These are phyloP conservation scores for Hypoxylon lienhwacheense DNA, from an alignment of 495 filamentous ascomycete species.

Conservation along the genomic window DNA sequence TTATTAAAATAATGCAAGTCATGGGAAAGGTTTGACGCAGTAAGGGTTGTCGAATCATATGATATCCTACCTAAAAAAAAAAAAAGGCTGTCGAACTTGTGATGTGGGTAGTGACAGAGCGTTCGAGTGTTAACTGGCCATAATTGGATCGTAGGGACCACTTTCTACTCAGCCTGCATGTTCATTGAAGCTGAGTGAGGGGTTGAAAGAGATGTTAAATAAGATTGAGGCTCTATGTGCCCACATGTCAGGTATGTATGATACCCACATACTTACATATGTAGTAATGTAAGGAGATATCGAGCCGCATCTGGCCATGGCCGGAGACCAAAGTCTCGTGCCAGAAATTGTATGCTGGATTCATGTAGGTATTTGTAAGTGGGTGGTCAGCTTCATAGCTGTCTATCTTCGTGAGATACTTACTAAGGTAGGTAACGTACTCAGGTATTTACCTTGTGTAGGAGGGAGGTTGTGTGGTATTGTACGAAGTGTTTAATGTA, in stretches of 20 bases:
- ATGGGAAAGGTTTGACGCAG: too few species aligned
- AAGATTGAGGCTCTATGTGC: background rate
- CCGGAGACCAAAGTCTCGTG: conserved; percentile 21
- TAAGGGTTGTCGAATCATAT: too few species aligned
- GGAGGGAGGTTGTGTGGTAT: too few species aligned
- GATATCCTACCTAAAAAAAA: too few species aligned
- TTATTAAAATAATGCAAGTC: too few species aligned
- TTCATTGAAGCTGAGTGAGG: background rate
- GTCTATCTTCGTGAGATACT: too few species aligned
- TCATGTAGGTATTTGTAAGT: conserved; percentile 1
- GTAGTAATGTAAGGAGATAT: background rate
- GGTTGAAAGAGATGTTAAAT: background rate
- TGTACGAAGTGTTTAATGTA: too few species aligned
- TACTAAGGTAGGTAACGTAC: too few species aligned
- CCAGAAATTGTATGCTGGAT: conserved; percentile 14
- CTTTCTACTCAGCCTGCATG: background rate
- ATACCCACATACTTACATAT: background rate
- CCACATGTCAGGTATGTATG: too few species aligned
- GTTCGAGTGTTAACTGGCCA: background rate
- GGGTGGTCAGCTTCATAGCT: conserved; percentile 21
- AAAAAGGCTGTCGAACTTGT: too few species aligned
- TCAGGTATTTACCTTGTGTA: too few species aligned
- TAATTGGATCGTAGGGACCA: background rate
- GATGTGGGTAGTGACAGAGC: too few species aligned
- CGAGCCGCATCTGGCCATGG: conserved; percentile 1